Evolutionary conservation across 768 basidiomycete species (phyloP).

Genomic region (Stropharia rugosoannulata): DNA sequence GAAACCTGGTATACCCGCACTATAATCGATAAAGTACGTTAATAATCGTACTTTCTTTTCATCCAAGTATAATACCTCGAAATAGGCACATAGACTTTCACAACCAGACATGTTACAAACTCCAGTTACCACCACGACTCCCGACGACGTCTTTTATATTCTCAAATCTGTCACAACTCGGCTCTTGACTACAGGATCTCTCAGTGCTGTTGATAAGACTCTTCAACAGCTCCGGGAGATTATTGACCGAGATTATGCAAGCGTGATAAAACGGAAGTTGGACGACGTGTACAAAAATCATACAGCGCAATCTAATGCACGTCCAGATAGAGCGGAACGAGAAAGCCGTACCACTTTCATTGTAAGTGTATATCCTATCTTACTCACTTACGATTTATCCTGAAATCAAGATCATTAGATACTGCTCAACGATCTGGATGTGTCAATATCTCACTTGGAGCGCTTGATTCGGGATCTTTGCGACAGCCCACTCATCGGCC

Average conservation of each 20-base stretch:
- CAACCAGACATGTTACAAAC: conserved; percentile 63
- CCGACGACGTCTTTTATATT: conserved; percentile 96
- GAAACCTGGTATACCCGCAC: conserved; percentile 90
- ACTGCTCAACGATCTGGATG: conserved; percentile 90
- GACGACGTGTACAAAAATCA: conserved; percentile 81
- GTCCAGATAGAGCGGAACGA: conserved; percentile 75
- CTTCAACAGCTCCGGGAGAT: conserved; percentile 65
- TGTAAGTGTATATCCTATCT: conserved; percentile 45
- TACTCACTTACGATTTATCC: neutral
- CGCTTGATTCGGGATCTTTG: conserved; percentile 69
- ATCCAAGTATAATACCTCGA: neutral
- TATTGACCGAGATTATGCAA: conserved; percentile 81
- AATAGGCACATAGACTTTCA: conserved; percentile 86
- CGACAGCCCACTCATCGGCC: conserved; percentile 51
- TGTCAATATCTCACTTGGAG: conserved; percentile 88
- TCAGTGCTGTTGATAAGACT: conserved; percentile 55
- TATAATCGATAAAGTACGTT: conserved; percentile 79
- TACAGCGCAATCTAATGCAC: conserved; percentile 39
- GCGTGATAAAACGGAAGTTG: conserved; percentile 78
- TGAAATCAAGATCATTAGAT: conserved; percentile 46
- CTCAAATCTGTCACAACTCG: conserved; percentile 82
- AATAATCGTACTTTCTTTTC: neutral
- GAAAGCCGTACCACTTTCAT: conserved; percentile 82
- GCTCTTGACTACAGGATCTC: conserved; percentile 74
- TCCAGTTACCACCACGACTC: conserved; percentile 70